Evolutionary conservation across 331 rosid species (phyloP).

Genomic region (Prunus yedoensis): DNA sequence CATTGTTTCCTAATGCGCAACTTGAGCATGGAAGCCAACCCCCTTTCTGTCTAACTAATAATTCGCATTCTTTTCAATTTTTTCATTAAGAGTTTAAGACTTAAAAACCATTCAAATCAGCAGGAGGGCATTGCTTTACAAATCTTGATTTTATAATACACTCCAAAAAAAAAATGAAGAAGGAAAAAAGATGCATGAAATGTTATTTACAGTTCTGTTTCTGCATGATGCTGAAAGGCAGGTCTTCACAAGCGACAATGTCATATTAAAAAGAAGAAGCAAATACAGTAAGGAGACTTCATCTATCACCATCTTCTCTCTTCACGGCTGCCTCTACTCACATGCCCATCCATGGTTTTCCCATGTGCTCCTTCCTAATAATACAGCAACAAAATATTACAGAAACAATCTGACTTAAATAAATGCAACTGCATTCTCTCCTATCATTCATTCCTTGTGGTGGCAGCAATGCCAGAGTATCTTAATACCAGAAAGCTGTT

Average conservation of each 20-base stretch:
- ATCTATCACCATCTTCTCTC: slow-evolving; percentile 50
- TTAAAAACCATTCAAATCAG: no score
- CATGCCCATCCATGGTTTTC: slow-evolving; percentile 39
- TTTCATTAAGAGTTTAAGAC: no score
- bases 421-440: slow-evolving; percentile 38
- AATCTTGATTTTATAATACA: no score
- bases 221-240: slow-evolving; percentile 1
- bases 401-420: slow-evolving; percentile 18
- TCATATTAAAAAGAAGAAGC: slow-evolving; percentile 35
- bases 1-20: slow-evolving; percentile 13
- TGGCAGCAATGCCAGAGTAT: slow-evolving; percentile 26
- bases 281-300: slow-evolving; percentile 42
- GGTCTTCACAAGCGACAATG: slow-evolving; percentile 8
- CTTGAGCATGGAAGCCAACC: background rate
- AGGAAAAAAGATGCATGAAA: no score
- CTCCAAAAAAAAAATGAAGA: no score
- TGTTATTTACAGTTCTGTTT: background rate
- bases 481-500: slow-evolving; percentile 12
- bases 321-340: slow-evolving; percentile 33
- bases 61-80: background rate
- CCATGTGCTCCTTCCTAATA: slow-evolving; percentile 41
- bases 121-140: no score
- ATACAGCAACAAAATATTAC: background rate
- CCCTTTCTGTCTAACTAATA: background rate
- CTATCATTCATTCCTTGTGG: background rate